Conservation (phyloP, 1,139 yeast genomes). For the Hyphopichia buzzinii region DNA sequence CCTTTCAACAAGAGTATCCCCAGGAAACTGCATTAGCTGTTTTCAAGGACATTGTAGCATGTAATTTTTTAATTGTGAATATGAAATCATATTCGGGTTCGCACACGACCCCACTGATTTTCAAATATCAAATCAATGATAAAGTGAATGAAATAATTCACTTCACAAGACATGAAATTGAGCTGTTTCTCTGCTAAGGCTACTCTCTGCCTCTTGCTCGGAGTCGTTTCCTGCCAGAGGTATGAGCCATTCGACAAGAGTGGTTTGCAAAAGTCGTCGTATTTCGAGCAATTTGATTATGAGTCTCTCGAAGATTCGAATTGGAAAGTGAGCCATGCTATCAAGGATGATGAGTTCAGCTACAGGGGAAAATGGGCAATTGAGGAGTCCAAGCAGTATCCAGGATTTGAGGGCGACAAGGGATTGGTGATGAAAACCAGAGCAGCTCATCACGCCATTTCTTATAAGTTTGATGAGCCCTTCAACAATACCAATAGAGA, state of each 20-base stretch:
- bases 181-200: slow-evolving; percentile 11
- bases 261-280: slow-evolving; percentile 36
- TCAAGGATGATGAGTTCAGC: slow-evolving; percentile 50
- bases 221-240: slow-evolving; percentile 4
- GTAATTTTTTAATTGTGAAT: too few relatives aligned
- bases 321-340: slow-evolving; percentile 67
- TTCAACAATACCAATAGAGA: slow-evolving; percentile 58
- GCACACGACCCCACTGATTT: too few relatives aligned
- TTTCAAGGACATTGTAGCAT: too few relatives aligned
- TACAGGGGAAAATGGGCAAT: slow-evolving; percentile 76
- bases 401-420: slow-evolving; percentile 61
- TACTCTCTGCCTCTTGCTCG: slow-evolving; percentile 6
- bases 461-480: slow-evolving; percentile 52
- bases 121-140: too few relatives aligned
- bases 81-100: too few relatives aligned
- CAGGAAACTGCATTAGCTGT: too few relatives aligned
- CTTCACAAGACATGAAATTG: too few relatives aligned
- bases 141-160: too few relatives aligned
- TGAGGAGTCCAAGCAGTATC: slow-evolving; percentile 49
- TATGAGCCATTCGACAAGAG: slow-evolving; percentile 31
- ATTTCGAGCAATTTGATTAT: slow-evolving; percentile 68
- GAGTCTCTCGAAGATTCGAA: slow-evolving; percentile 36
- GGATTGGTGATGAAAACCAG: slow-evolving; percentile 75
- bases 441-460: slow-evolving; percentile 80
- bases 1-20: too few relatives aligned